Conservation (phyloP, 2,329 filamentous ascomycete species). For the Verticillium klebahnii region DNA sequence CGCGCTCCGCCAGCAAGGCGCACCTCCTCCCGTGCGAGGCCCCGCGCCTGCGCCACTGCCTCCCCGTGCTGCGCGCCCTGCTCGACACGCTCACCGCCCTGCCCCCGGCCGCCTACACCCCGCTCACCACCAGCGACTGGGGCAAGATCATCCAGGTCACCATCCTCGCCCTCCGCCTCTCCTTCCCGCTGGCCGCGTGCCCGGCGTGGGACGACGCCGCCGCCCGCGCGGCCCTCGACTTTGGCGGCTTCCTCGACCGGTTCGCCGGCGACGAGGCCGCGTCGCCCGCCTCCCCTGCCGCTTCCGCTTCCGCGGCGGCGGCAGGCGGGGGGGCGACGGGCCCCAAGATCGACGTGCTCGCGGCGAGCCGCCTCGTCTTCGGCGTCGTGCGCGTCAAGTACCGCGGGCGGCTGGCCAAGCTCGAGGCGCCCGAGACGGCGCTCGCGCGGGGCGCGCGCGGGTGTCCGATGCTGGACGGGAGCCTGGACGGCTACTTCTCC, state of each 20-base stretch:
- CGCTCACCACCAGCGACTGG: constrained; percentile 39
- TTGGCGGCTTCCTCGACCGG: constrained; percentile 32
- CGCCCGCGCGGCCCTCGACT: constrained; percentile 33
- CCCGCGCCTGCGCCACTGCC: constrained; percentile 16
- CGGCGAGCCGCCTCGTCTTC: constrained; percentile 41
- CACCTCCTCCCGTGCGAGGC: constrained; percentile 12
- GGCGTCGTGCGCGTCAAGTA: constrained; percentile 42
- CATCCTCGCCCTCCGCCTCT: constrained; percentile 40
- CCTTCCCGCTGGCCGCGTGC: constrained; percentile 35
- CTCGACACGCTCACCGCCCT: constrained; percentile 26
- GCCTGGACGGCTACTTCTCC: constrained; percentile 38
- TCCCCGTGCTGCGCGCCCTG: constrained; percentile 21
- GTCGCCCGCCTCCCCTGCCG: no score
- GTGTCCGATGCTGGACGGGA: constrained; percentile 50
- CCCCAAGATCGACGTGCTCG: constrained; percentile 34
- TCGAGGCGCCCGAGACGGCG: constrained; percentile 18
- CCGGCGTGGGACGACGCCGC: constrained; percentile 27
- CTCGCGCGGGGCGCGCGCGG: constrained; percentile 16
- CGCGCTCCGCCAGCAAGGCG: constrained; percentile 4
- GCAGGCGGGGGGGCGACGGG: no score
- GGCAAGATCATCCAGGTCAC: constrained; percentile 32
- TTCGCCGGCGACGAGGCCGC: constrained; percentile 22
- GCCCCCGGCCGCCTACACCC: constrained; percentile 24
- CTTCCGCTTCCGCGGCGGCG: no score
- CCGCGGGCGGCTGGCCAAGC: constrained; percentile 29